Conservation (phyloP, 306 rosid species). For the Cucurbita ficifolia region DNA sequence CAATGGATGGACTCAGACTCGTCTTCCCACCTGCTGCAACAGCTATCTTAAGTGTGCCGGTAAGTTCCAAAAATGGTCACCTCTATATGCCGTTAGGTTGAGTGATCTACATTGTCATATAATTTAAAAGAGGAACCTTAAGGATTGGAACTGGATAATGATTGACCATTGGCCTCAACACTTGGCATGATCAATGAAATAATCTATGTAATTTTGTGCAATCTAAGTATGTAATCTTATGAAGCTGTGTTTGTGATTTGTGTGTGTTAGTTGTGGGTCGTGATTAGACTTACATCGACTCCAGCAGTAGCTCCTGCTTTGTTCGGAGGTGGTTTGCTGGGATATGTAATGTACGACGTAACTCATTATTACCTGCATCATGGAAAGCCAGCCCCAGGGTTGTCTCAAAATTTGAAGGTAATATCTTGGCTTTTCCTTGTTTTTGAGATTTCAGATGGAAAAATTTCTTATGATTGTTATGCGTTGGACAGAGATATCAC, state of each 20-base stretch:
- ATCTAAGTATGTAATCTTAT: not conserved
- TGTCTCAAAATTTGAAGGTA: slow-evolving; percentile 17
- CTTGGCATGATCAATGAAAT: not conserved
- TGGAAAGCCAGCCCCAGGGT: slow-evolving; percentile 20
- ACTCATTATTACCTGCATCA: slow-evolving; percentile 30
- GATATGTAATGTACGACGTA: slow-evolving; percentile 21
- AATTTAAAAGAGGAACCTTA: not conserved
- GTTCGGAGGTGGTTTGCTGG: slow-evolving; percentile 21
- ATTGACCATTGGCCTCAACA: not conserved
- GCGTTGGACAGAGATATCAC: slow-evolving; percentile 17
- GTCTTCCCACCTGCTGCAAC: slow-evolving; percentile 95
- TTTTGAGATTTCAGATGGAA: not conserved
- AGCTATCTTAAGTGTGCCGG: slow-evolving; percentile 59
- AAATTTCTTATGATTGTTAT: not conserved
- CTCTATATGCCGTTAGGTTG: not conserved
- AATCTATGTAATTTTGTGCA: not conserved
- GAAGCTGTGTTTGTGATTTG: not conserved
- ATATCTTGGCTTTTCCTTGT: not conserved
- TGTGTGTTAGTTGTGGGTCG: slow-evolving; percentile 15
- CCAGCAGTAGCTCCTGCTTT: slow-evolving; percentile 15
- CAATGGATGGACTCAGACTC: slow-evolving; percentile 95
- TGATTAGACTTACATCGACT: slow-evolving; percentile 13
- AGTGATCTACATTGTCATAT: not conserved
- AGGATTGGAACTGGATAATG: not conserved
- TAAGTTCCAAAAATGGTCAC: slow-evolving; percentile 9